Conservation (phyloP, 2,329 filamentous ascomycete species). For the Colletotrichum gigasporum region DNA sequence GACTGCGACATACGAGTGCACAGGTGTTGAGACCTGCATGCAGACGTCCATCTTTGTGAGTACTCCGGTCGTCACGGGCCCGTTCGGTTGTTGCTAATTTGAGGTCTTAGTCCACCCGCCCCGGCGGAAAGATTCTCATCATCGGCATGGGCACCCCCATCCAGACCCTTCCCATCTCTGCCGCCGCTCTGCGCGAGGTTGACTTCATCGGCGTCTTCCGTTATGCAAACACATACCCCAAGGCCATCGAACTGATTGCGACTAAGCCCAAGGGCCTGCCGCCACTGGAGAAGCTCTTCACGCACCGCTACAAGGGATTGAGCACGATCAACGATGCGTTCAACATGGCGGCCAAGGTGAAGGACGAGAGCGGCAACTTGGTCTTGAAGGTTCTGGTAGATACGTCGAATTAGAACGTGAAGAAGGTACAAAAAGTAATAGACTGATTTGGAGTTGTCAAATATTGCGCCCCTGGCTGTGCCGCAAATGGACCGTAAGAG, state of each 20-base stretch:
- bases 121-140: constrained; percentile 75
- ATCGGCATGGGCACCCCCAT: constrained; percentile 79
- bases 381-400: constrained; percentile 79
- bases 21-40: constrained; percentile 79
- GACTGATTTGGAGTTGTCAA: not conserved
- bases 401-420: constrained; percentile 39
- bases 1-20: constrained; percentile 79
- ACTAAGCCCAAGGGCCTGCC: constrained; percentile 63
- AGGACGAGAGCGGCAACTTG: constrained; percentile 74
- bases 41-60: constrained; percentile 77
- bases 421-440: not conserved
- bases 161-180: constrained; percentile 74
- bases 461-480: too few species aligned
- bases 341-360: constrained; percentile 75
- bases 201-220: constrained; percentile 78
- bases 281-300: constrained; percentile 74
- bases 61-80: constrained; percentile 11
- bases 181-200: constrained; percentile 74
- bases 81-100: not conserved
- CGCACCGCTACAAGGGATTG: constrained; percentile 74
- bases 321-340: constrained; percentile 73
- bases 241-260: constrained; percentile 60
- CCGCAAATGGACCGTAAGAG: too few species aligned
- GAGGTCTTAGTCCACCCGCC: constrained; percentile 60
- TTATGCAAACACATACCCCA: constrained; percentile 78